phyloP scores from a whole-genome alignment of 108 stramenopile species.

The Nitzschia sp. region DNA sequence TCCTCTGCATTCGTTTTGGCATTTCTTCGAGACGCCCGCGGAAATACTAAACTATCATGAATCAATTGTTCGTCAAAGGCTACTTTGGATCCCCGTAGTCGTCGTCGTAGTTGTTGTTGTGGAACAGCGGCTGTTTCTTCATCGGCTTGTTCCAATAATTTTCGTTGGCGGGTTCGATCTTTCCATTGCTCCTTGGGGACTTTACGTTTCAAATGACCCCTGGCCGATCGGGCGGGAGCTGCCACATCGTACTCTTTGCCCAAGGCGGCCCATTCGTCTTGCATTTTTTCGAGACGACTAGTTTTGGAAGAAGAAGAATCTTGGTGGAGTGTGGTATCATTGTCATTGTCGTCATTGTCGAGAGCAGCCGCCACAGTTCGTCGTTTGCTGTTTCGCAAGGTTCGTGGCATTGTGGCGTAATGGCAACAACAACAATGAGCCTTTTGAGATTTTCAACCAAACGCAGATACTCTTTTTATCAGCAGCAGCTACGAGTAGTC shows the following conservation, averaged over 20 bases:
- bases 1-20: conserved; percentile 20
- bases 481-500: too few species aligned
- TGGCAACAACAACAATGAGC: too few species aligned
- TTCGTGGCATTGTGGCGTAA: too few species aligned
- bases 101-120: conserved; percentile 25
- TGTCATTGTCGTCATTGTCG: background rate
- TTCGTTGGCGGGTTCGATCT: conserved; percentile 62
- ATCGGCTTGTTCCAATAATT: conserved; percentile 59
- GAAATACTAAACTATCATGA: conserved; percentile 51
- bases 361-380: background rate
- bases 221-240: conserved; percentile 38
- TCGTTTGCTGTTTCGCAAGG: background rate
- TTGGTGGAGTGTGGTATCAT: background rate
- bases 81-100: conserved; percentile 61
- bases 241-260: conserved; percentile 78
- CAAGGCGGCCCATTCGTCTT: conserved; percentile 46
- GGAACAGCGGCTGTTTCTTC: conserved; percentile 36
- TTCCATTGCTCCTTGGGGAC: conserved; percentile 48
- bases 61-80: conserved; percentile 66
- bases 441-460: too few species aligned
- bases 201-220: conserved; percentile 50
- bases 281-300: conserved; percentile 21
- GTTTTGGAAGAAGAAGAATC: background rate
- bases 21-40: conserved; percentile 8
- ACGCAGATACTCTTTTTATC: too few species aligned